phyloP scores from a whole-genome alignment of 1,139 yeast genomes.

The Suhomyces choctaworum region DNA sequence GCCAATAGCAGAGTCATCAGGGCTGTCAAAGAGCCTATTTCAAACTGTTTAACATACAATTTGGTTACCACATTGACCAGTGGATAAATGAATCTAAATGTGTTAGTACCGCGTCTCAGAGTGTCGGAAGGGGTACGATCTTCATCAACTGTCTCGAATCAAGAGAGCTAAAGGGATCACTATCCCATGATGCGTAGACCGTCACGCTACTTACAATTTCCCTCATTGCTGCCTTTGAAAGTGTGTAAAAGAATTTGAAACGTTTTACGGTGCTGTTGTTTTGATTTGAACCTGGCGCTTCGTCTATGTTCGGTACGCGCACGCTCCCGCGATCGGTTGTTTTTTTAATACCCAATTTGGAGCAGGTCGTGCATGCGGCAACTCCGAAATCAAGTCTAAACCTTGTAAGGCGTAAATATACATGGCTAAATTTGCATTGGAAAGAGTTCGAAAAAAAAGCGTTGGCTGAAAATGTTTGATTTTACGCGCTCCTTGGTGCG shows the following conservation, averaged over 20 bases:
- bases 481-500: too few species aligned
- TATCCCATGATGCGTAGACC: too few species aligned
- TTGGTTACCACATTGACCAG: conserved; percentile 99
- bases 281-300: conserved; percentile 13
- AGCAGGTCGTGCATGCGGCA: background rate
- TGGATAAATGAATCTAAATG: conserved; percentile 82
- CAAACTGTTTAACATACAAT: conserved; percentile 53
- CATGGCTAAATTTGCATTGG: too few species aligned
- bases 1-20: too few species aligned
- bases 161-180: too few species aligned
- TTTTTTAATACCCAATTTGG: conserved; percentile 10
- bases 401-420: too few species aligned
- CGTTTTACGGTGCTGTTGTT: conserved; percentile 12
- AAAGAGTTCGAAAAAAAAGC: too few species aligned
- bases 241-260: conserved; percentile 9
- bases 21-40: background rate
- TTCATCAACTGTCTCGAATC: too few species aligned
- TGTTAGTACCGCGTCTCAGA: conserved; percentile 23
- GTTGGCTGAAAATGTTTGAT: too few species aligned
- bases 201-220: conserved; percentile 50
- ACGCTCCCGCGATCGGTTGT: conserved; percentile 5
- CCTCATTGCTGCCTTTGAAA: conserved; percentile 42
- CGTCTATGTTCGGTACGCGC: conserved; percentile 12
- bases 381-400: too few species aligned
- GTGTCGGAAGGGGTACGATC: too few species aligned